Evolutionary conservation across 805 yeast species (phyloP).

Genomic region (Saccharomycopsis sp.): DNA sequence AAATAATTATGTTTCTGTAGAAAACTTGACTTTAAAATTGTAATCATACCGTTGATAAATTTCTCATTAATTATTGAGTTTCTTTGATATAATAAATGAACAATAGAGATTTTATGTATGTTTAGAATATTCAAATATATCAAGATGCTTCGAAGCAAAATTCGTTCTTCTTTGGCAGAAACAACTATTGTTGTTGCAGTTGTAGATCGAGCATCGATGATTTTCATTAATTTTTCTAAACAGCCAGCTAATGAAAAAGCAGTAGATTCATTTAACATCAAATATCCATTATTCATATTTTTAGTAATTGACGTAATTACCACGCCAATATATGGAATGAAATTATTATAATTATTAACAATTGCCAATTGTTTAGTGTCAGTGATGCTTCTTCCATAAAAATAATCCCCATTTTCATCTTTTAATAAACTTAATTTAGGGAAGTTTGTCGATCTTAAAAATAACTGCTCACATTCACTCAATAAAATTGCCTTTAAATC

Average conservation of each 20-base stretch:
- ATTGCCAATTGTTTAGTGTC: not conserved
- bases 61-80: constrained; percentile 34
- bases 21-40: constrained; percentile 37
- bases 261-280: constrained; percentile 28
- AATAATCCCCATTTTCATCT: not conserved
- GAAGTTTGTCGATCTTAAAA: constrained; percentile 35
- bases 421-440: constrained; percentile 26
- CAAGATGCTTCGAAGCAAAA: constrained; percentile 33
- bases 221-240: constrained; percentile 31
- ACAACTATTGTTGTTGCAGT: constrained; percentile 1
- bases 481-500: constrained; percentile 29
- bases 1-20: constrained; percentile 42
- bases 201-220: not conserved
- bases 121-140: constrained; percentile 49
- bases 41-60: constrained; percentile 42
- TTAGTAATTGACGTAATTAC: constrained; percentile 10
- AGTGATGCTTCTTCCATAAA: too few species aligned
- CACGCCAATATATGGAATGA: constrained; percentile 18
- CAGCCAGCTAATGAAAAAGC: constrained; percentile 36
- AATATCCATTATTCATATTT: constrained; percentile 2
- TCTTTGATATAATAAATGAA: constrained; percentile 38
- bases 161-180: constrained; percentile 19
- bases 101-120: constrained; percentile 47
- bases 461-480: constrained; percentile 34
- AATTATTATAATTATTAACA: constrained; percentile 14